Conservation (phyloP, 805 yeast species). For the Limtongia smithiae region DNA sequence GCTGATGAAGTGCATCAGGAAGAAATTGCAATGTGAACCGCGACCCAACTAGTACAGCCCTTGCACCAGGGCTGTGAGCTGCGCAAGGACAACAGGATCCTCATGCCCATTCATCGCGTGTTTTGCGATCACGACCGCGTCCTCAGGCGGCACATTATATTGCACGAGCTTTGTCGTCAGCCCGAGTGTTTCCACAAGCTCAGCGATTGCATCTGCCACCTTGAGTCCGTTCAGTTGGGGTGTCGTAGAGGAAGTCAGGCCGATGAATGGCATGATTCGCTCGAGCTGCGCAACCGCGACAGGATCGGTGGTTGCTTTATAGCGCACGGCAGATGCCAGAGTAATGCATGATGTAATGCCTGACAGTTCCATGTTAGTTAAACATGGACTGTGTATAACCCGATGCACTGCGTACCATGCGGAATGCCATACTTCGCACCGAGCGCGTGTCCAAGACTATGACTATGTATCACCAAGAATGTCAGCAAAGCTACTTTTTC, state of each 20-base stretch:
- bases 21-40: no score
- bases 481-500: no score
- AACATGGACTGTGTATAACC: background rate
- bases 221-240: background rate
- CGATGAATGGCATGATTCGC: constrained; percentile 5
- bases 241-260: background rate
- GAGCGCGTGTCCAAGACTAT: constrained; percentile 7
- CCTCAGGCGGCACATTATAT: constrained; percentile 1
- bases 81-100: background rate
- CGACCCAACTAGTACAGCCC: background rate
- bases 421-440: constrained; percentile 5
- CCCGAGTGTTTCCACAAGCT: background rate
- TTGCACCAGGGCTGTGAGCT: background rate
- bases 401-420: background rate
- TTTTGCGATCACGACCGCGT: constrained; percentile 1
- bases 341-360: constrained; percentile 12
- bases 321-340: constrained; percentile 1
- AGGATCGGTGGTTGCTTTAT: constrained; percentile 1
- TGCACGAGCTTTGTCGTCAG: background rate
- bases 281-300: background rate
- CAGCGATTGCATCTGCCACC: constrained; percentile 2
- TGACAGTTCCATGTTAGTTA: background rate
- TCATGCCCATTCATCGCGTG: constrained; percentile 1
- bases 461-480: background rate
- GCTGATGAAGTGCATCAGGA: no score